phyloP scores from a whole-genome alignment of 331 rosid genomes.

The Malus hybrid region DNA sequence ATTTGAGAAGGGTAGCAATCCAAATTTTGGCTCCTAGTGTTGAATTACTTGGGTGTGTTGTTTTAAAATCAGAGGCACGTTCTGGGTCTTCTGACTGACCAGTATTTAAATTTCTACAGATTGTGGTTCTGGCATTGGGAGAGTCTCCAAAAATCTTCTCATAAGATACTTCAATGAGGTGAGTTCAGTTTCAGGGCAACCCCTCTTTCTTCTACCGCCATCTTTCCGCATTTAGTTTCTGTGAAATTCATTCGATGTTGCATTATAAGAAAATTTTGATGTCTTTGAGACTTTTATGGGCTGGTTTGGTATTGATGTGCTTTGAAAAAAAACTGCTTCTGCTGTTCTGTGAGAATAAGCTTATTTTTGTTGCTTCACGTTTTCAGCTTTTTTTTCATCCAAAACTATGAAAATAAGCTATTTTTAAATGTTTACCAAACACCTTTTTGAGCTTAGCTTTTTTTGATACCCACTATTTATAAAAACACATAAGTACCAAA shows the following conservation, averaged over 20 bases:
- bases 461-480: too few relatives aligned
- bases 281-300: not conserved
- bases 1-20: not conserved
- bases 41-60: conserved; percentile 1
- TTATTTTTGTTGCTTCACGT: too few relatives aligned
- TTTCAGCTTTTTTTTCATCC: too few relatives aligned
- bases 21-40: not conserved
- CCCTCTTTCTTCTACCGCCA: not conserved
- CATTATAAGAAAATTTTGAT: not conserved
- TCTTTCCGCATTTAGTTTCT: not conserved
- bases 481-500: too few relatives aligned
- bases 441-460: too few relatives aligned
- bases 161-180: conserved; percentile 87
- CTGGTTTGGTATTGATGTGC: too few relatives aligned
- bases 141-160: conserved; percentile 80
- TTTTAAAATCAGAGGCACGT: not conserved
- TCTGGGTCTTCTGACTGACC: not conserved
- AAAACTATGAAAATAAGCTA: too few relatives aligned
- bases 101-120: conserved; percentile 39
- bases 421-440: too few relatives aligned
- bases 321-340: too few relatives aligned
- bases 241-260: not conserved
- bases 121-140: conserved; percentile 98
- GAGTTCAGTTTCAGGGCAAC: conserved; percentile 16
- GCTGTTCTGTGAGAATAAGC: too few relatives aligned